Base-by-base conservation (phyloP, 805 yeast genomes). In the Cyberlindnera euphorbiae region DNA sequence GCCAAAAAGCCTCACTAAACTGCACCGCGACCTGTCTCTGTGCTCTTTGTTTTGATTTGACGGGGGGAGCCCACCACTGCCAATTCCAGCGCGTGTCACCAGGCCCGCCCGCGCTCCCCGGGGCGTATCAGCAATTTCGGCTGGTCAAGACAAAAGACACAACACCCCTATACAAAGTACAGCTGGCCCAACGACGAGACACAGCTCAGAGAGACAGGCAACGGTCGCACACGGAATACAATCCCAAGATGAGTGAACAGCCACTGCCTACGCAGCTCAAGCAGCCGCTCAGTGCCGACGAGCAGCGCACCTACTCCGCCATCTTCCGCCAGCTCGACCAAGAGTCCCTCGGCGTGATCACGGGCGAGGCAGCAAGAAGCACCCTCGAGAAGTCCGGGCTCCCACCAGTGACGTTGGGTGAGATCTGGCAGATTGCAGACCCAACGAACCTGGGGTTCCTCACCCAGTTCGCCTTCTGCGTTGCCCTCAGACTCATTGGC, bases 371-470 rank as follows among this genome's bases (percentile, higher is more conserved):
- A 26, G 85, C 95, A 10, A 76, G 93, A 47, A 71, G 86, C 10
- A 68, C 94, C 6, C 78, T 93, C 45, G 95, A 88, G 50, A 83
- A 82, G 41, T 79, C 94, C 4, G 94, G 95, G 2, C 69, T 93
- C 32, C 79, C 93, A 6, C 81, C 94, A 4, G 67, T 79, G 13
- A 64, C 74, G 21, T 67, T 93, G 24, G 95, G 96, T 8, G 93
- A 88, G 60, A 80, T 93, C 45, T 93, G 98, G 98, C 89, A 84
- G 58, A 58, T 83, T 24, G 88, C 96, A n/a, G 99, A 93, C 62
- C 73, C 75, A n/a, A 79, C 77, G 41, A 87, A 87, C 63, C 71
- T 78, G 45, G 99, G 99, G 0, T 83, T 80, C 53, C 67, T 93
- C 45, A 82, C 81, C 49, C 85, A 80, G 54, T 69, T 73, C 38